Evolutionary conservation across 257 asterid genomes (phyloP).

Genomic region (Fraxinus excelsior): DNA sequence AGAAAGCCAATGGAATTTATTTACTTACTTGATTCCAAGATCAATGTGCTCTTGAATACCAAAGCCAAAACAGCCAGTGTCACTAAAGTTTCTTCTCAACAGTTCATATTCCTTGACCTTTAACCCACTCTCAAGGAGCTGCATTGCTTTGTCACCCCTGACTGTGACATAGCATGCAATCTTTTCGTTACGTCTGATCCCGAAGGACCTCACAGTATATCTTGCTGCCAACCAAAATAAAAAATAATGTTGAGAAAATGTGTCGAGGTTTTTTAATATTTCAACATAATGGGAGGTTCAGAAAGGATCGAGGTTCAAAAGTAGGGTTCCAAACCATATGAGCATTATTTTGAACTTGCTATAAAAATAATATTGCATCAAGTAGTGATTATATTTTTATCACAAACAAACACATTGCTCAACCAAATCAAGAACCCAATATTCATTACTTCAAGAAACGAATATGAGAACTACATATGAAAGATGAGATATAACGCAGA

Average conservation of each 20-base stretch:
- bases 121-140: slow-evolving; percentile 68
- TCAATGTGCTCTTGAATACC: slow-evolving; percentile 87
- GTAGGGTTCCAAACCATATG: background rate
- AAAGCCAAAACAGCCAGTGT: slow-evolving; percentile 79
- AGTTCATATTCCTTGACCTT: slow-evolving; percentile 73
- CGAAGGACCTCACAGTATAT: slow-evolving; percentile 76
- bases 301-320: background rate
- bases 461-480: background rate
- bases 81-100: slow-evolving; percentile 65
- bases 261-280: background rate
- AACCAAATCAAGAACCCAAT: background rate
- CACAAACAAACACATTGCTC: background rate
- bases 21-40: slow-evolving; percentile 76
- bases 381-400: background rate
- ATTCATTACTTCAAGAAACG: background rate
- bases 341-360: background rate
- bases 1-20: background rate
- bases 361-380: background rate
- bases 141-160: slow-evolving; percentile 70
- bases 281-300: background rate
- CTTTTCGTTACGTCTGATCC: slow-evolving; percentile 76
- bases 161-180: slow-evolving; percentile 76
- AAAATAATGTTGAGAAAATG: background rate
- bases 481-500: background rate
- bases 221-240: slow-evolving; percentile 47